These are phyloP conservation scores for Aspergillus tanneri DNA, from an alignment of 2,329 filamentous ascomycete genomes.

Conservation along the genomic window DNA sequence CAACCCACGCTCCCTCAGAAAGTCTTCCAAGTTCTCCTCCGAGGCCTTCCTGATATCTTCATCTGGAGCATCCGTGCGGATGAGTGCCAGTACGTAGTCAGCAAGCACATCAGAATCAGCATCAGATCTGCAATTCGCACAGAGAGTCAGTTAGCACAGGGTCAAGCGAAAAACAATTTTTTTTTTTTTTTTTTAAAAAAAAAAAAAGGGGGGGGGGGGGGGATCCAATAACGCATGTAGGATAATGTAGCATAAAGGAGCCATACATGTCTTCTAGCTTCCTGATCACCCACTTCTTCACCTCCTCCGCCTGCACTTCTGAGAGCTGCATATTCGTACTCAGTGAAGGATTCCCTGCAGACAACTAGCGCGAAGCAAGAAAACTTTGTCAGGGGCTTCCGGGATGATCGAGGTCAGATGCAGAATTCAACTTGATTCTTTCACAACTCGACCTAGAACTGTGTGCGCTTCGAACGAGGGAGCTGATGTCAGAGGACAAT, in stretches of 20 bases:
- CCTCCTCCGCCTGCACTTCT: conserved; percentile 51
- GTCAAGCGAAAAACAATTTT: not conserved
- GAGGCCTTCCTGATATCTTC: conserved; percentile 54
- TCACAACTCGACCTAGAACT: not conserved
- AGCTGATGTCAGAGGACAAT: no score
- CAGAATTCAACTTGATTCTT: not conserved
- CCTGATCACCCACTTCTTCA: conserved; percentile 60
- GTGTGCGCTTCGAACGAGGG: not conserved
- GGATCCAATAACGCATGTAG: no score
- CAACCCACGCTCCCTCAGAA: conserved; percentile 53
- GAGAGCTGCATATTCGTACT: conserved; percentile 51
- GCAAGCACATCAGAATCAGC: conserved; percentile 61
- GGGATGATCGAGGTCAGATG: not conserved
- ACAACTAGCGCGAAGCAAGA: not conserved
- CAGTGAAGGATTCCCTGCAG: not conserved
- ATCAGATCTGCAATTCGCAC: conserved; percentile 50
- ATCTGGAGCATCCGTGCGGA: conserved; percentile 56
- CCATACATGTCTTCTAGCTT: conserved; percentile 59
- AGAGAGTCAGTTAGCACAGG: not conserved
- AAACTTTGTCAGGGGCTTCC: not conserved
- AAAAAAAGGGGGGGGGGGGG: no score
- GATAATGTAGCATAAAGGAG: not conserved
- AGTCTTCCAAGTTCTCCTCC: conserved; percentile 58
- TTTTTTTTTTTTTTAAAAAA: no score
- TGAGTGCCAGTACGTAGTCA: conserved; percentile 61